Percentiles rank a stretch among this genome's conserved stretches.
phyloP scores from a whole-genome alignment of 805 yeast species.

The Suhomyces sp. region DNA sequence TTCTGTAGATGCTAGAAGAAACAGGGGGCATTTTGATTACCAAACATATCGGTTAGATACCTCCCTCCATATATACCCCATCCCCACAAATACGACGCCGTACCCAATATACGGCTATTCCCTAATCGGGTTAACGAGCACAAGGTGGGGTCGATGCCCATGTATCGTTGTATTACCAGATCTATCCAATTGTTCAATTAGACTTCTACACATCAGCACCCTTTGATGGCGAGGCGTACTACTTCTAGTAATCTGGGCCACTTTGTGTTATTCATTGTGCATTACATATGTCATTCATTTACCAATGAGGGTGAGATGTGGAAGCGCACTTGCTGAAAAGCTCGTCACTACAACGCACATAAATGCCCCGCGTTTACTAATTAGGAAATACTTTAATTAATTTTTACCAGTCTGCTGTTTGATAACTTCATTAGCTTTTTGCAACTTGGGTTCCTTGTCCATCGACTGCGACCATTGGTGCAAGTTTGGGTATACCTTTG shows the following conservation, averaged over 20 bases:
- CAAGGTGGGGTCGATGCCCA: background rate
- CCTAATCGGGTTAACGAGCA: background rate
- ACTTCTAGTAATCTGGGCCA: background rate
- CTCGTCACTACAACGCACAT: background rate
- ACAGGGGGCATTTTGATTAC: background rate
- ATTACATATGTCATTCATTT: too few relatives aligned
- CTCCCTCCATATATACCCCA: background rate
- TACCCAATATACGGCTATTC: background rate
- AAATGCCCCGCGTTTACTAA: background rate
- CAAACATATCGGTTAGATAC: background rate
- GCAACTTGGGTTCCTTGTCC: constrained; percentile 10
- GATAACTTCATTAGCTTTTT: constrained; percentile 13
- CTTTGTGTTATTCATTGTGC: background rate
- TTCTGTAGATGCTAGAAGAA: background rate
- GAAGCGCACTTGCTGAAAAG: background rate
- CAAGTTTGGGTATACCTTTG: constrained; percentile 19
- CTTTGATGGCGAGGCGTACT: background rate
- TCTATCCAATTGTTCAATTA: background rate
- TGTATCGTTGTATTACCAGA: background rate
- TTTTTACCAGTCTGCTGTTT: background rate
- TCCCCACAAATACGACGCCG: background rate
- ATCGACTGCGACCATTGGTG: constrained; percentile 20
- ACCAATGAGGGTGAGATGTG: background rate
- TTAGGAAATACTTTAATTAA: background rate
- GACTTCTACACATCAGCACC: background rate